These are phyloP conservation scores for Paecilomyces sp. DNA, from an alignment of 2,329 filamentous ascomycete species.

Conservation along the genomic window DNA sequence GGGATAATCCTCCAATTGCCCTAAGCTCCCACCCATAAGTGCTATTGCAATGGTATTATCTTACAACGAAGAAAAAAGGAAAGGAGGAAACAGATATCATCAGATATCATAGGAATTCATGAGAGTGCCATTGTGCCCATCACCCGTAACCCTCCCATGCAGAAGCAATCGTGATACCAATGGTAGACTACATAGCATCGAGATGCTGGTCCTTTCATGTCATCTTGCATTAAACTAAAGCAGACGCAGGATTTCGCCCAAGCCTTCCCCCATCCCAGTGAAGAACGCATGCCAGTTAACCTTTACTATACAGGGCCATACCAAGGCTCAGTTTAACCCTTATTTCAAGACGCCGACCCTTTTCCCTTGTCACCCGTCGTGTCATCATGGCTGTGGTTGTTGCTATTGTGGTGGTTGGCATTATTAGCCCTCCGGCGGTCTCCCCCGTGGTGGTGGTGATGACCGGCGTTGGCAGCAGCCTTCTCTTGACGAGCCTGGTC, in stretches of 20 bases:
- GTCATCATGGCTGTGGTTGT: constrained; percentile 29
- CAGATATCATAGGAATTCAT: constrained; percentile 16
- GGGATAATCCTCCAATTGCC: not conserved
- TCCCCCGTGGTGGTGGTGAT: constrained; percentile 25
- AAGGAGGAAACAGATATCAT: constrained; percentile 15
- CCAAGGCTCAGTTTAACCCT: constrained; percentile 14
- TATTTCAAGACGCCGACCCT: constrained; percentile 23
- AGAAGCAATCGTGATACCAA: not conserved
- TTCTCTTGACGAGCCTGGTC: constrained; percentile 91
- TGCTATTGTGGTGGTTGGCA: not conserved
- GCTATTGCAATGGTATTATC: not conserved
- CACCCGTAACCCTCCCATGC: not conserved
- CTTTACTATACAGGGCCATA: constrained; percentile 33
- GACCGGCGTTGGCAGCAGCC: constrained; percentile 31
- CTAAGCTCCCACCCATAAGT: not conserved
- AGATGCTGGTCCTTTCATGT: constrained; percentile 1
- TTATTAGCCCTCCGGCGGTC: constrained; percentile 35
- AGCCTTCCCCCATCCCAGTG: constrained; percentile 28
- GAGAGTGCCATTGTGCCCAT: not conserved
- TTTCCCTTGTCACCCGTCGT: constrained; percentile 36
- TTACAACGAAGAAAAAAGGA: constrained; percentile 9
- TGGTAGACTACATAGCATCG: not conserved
- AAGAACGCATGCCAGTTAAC: constrained; percentile 30
- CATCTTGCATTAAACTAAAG: constrained; percentile 11
- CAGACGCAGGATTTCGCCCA: constrained; percentile 32